Evolutionary conservation across 805 yeast genomes (phyloP).

Genomic region (Yarrowia bubula): DNA sequence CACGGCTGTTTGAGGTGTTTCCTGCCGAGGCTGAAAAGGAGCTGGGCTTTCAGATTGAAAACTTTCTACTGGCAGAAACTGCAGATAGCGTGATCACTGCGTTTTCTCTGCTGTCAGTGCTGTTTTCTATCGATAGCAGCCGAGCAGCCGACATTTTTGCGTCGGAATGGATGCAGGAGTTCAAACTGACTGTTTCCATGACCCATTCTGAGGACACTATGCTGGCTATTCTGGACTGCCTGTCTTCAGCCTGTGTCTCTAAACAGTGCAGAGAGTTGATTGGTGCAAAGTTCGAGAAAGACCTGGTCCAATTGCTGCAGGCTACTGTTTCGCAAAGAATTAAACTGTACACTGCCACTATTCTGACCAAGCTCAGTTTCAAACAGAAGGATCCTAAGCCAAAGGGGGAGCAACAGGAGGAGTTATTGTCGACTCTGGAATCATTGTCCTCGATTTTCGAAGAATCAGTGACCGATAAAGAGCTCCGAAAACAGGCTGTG

Average conservation of each 20-base stretch:
- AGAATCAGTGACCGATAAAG: slow-evolving; percentile 30
- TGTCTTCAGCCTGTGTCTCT: slow-evolving; percentile 40
- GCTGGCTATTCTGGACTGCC: slow-evolving; percentile 36
- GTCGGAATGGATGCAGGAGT: slow-evolving; percentile 30
- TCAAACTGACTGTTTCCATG: slow-evolving; percentile 28
- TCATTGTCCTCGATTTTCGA: slow-evolving; percentile 37
- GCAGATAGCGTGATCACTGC: slow-evolving; percentile 28
- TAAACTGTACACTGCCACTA: slow-evolving; percentile 38
- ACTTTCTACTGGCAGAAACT: slow-evolving; percentile 12
- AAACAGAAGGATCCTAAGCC: slow-evolving; percentile 28
- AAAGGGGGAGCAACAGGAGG: slow-evolving; percentile 27
- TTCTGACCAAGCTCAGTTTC: slow-evolving; percentile 38
- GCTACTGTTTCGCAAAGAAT: slow-evolving; percentile 31
- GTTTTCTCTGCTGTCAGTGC: slow-evolving; percentile 35
- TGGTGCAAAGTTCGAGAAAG: slow-evolving; percentile 31
- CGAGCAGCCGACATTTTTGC: slow-evolving; percentile 35
- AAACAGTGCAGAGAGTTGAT: slow-evolving; percentile 37
- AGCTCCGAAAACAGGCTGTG: slow-evolving; percentile 33
- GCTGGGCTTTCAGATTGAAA: slow-evolving; percentile 14
- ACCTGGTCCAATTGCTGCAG: slow-evolving; percentile 33
- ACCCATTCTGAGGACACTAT: slow-evolving; percentile 32
- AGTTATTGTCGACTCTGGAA: slow-evolving; percentile 26
- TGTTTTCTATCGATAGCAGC: slow-evolving; percentile 36
- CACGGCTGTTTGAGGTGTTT: slow-evolving; percentile 2
- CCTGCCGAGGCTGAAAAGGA: slow-evolving; percentile 20